Evolutionary conservation across 1,139 yeast species (phyloP), one percentile per base, ranked within the genome.

Genomic region (Kodamaea arcana): DNA sequence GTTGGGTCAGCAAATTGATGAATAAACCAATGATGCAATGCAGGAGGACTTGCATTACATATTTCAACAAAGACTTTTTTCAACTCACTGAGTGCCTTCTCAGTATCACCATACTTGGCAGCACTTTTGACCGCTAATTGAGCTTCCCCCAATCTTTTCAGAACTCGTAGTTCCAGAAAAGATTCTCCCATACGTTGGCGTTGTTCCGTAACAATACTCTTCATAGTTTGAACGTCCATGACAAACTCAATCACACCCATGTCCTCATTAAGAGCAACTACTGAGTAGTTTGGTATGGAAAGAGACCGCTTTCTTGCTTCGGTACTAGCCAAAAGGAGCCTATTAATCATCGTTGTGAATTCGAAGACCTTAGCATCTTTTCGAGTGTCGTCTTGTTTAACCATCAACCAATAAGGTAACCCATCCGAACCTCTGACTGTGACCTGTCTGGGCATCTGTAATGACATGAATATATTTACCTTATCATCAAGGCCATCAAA

Each of bases 281-380:
- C 98, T 1, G 94, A 86, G 57, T 90, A 94, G 10, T 94, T 83
- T 2, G 79, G 72, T 38, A 94, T 87, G 3, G 73, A 66, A 23
- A 94, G 67, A 31, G 75, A 76, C 37, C 97, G 66, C 43, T 81
- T 79, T 31, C 83, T 71, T 0, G 97, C 81, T 37, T 82, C 95
- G 12, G 75, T 71, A 50, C 85, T 84, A 22, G 73, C 69, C 16
- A 69, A 60, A 35, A 94, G 64, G 26, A 92, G 57, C 43, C 87
- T 75, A 49, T 90, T 92, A 54, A 92, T 80, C 61, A 90, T 83
- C 1, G 88, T 78, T 0, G 97, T 88, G 47, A 94, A 83, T 49
- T 94, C 97, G 75, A 92, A 86, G 32, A 92, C 77, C 46, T 95
- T 83, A 4, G 96, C 94, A 63, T 94, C 99, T 54, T 94, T 94